Conservation (phyloP, 352 stramenopile species). For the Phytopythium litorale region DNA sequence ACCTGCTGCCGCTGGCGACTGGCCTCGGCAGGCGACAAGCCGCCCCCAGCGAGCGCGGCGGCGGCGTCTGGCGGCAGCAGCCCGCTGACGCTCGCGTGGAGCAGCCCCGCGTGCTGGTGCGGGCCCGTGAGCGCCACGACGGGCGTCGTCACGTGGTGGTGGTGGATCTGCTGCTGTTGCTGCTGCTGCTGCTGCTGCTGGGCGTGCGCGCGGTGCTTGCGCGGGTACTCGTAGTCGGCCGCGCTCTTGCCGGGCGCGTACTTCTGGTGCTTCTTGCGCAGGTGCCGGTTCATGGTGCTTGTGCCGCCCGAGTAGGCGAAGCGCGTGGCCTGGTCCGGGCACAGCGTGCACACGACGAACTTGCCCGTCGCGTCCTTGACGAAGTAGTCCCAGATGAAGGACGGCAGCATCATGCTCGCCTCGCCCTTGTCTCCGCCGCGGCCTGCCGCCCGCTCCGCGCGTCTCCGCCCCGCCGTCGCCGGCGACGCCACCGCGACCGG, state of each 20-base stretch:
- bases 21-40: conserved; percentile 40
- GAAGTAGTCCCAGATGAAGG: conserved; percentile 87
- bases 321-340: conserved; percentile 54
- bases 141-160: conserved; percentile 5
- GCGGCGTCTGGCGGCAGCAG: conserved; percentile 18
- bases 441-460: conserved; percentile 5
- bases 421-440: conserved; percentile 48
- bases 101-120: conserved; percentile 5
- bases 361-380: conserved; percentile 72
- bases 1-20: conserved; percentile 44
- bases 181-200: conserved; percentile 1
- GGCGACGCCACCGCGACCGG: conserved; percentile 5
- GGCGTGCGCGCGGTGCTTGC: conserved; percentile 8
- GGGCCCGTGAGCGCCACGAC: background rate
- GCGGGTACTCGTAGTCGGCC: conserved; percentile 62
- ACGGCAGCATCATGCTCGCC: conserved; percentile 59
- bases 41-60: conserved; percentile 17
- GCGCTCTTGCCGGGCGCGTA: conserved; percentile 69
- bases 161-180: background rate
- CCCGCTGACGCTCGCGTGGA: conserved; percentile 7
- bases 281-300: conserved; percentile 80
- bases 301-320: conserved; percentile 83
- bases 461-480: background rate
- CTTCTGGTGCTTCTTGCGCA: conserved; percentile 82
- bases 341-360: conserved; percentile 76